phyloP scores from a whole-genome alignment of 768 basidiomycete genomes.

The Cubamyces sp. region DNA sequence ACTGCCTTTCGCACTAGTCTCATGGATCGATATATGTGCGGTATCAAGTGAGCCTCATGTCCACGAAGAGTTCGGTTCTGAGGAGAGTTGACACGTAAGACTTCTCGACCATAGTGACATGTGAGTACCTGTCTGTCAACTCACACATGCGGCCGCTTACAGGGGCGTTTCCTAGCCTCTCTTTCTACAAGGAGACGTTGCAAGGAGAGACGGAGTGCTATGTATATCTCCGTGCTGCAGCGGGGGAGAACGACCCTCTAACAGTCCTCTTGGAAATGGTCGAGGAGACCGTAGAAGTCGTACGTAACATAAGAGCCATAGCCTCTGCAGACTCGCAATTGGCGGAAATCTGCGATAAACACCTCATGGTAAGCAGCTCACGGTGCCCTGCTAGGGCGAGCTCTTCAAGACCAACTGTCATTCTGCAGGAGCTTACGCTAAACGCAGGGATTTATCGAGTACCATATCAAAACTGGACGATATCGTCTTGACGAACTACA shows the following conservation, averaged over 20 bases:
- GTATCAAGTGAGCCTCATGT: background rate
- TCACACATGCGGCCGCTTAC: no score
- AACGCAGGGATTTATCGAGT: conserved; percentile 6
- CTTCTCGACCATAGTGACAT: conserved; percentile 14
- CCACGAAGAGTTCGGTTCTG: no score
- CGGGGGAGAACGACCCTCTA: background rate
- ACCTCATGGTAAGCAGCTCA: background rate
- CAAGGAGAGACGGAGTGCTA: conserved; percentile 21
- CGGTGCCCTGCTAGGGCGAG: no score
- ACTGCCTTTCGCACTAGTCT: background rate
- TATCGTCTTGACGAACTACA: conserved; percentile 9
- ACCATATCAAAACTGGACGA: conserved; percentile 2
- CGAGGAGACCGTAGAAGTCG: conserved; percentile 12
- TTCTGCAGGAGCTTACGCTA: background rate
- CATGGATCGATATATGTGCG: background rate
- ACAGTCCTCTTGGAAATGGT: conserved; percentile 6
- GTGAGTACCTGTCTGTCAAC: background rate
- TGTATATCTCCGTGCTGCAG: conserved; percentile 18
- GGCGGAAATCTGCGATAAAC: background rate
- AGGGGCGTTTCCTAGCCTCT: background rate
- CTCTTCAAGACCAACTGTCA: background rate
- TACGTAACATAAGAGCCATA: background rate
- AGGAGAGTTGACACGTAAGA: no score
- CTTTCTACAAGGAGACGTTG: conserved; percentile 26
- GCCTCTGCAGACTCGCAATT: background rate